A percentile compares a stretch with the other conserved stretches of the same genome.
Evolutionary conservation across 352 stramenopile genomes (phyloP).

Genomic region (Phytopythium litorale): DNA sequence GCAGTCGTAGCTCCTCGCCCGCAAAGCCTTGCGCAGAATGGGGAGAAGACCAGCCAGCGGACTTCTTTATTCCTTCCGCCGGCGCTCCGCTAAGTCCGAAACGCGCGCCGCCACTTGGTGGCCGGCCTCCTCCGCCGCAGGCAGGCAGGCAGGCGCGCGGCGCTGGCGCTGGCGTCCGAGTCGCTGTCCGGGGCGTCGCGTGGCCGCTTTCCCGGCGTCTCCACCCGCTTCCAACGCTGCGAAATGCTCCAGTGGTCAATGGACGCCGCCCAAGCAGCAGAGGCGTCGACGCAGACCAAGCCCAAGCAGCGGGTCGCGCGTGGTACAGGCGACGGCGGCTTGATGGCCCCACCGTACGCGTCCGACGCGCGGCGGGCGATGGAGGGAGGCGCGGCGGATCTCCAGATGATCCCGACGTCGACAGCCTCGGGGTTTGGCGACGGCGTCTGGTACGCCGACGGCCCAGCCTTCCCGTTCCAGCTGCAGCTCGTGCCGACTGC

Average conservation of each 20-base stretch:
- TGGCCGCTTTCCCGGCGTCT: background rate
- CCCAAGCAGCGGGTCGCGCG: conserved; percentile 6
- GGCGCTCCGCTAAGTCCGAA: background rate
- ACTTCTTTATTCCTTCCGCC: background rate
- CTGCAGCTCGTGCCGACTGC: conserved; percentile 18
- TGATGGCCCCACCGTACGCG: conserved; percentile 14
- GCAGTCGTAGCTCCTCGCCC: conserved; percentile 4
- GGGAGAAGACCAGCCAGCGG: background rate
- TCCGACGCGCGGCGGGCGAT: conserved; percentile 7
- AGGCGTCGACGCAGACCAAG: conserved; percentile 3
- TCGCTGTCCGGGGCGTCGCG: background rate
- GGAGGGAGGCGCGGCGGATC: background rate
- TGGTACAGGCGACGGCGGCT: conserved; percentile 20
- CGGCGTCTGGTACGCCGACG: conserved; percentile 16
- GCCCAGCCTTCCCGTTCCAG: conserved; percentile 23
- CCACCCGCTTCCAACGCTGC: too few species aligned
- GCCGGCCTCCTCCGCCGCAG: background rate
- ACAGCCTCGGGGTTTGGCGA: background rate
- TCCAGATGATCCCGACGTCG: background rate
- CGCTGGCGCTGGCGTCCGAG: background rate
- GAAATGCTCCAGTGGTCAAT: conserved; percentile 5
- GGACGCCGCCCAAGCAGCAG: background rate
- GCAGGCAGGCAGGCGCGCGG: background rate
- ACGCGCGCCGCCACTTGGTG: background rate
- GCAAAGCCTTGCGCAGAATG: background rate